Conservation (phyloP, 1,284 basidiomycete species). For the Rhodotorula sp. region DNA sequence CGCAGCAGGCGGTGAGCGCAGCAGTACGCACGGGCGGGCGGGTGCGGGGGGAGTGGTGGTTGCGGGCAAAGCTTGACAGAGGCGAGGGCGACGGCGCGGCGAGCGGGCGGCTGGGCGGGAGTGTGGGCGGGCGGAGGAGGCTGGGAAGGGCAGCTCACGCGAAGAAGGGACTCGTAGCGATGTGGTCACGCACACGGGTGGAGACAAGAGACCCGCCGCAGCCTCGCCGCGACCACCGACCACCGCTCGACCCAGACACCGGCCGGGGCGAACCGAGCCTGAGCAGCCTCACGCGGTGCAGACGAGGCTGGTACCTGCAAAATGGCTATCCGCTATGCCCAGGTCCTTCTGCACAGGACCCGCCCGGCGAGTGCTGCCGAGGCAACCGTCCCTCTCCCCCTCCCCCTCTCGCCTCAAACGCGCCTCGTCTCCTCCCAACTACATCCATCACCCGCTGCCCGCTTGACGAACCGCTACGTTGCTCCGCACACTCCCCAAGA, state of each 20-base stretch:
- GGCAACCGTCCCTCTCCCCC: too few species aligned
- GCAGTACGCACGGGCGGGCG: background rate
- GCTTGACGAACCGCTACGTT: background rate
- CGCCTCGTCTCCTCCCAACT: background rate
- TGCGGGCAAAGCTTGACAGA: too few species aligned
- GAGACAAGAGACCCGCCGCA: background rate
- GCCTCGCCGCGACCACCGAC: too few species aligned
- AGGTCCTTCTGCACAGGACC: too few species aligned
- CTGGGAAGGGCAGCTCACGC: background rate
- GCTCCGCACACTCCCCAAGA: background rate
- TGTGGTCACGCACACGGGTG: background rate
- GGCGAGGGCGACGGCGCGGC: background rate
- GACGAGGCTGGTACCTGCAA: too few species aligned
- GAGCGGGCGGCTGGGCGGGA: background rate
- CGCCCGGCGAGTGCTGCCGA: too few species aligned
- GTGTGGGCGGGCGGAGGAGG: background rate
- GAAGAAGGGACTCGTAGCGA: background rate
- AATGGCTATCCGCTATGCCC: too few species aligned
- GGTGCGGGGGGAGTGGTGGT: background rate
- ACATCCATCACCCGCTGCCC: background rate
- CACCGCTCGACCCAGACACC: too few species aligned
- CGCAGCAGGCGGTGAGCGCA: too few species aligned
- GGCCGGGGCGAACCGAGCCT: too few species aligned
- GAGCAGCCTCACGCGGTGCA: too few species aligned
- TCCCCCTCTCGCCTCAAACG: background rate